Base-by-base conservation (phyloP, 768 basidiomycete genomes). In the Agrocybe praecox region DNA sequence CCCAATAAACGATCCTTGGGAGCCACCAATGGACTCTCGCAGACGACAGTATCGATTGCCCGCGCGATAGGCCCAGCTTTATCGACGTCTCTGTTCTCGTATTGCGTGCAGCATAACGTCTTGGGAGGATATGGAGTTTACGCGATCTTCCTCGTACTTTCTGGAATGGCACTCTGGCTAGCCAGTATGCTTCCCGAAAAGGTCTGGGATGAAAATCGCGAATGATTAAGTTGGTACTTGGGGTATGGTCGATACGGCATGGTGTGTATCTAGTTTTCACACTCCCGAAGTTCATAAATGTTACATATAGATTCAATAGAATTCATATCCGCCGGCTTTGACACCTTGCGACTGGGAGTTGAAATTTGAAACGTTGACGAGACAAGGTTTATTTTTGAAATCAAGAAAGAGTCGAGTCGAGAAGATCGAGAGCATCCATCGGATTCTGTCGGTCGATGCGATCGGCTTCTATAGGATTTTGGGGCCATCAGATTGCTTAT, bases 41-140 rank as follows among this genome's bases (percentile, higher is more conserved):
- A 79, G 57, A 82, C 76, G 15, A 68, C 73, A 1, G 75, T 74
- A 1, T 76, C 80, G 2, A 66, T 78, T 10, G 74, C 77, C 0
- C 76, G 81, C 42, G 81, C 80, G 2, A 71, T 84, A 19, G 82
- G 81, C 1, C 83, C 84, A 0, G 76, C 74, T 1, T 40, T 77
- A 32, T 67, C 77, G 5, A 80, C 83, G 0, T 83, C 83, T 0
- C 62, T 82, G n/a, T 85, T 84, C 54, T 81, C 84, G 1, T 62
- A 77, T 24, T 84, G 83, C 0, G 76, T 81, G 26, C 64, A 85
- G 58, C 66, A 75, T 58, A 77, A 80, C 36, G 8, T 82, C 2
- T 62, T 82, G 1, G 74, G 77, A 0, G 81, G 82, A 14, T 78
- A 82, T 59, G 69, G 74, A 6, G 75, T 82, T 2, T 83, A 82